Evolutionary conservation across 306 rosid species (phyloP).

Genomic region (Cyclanthera cordifolia): DNA sequence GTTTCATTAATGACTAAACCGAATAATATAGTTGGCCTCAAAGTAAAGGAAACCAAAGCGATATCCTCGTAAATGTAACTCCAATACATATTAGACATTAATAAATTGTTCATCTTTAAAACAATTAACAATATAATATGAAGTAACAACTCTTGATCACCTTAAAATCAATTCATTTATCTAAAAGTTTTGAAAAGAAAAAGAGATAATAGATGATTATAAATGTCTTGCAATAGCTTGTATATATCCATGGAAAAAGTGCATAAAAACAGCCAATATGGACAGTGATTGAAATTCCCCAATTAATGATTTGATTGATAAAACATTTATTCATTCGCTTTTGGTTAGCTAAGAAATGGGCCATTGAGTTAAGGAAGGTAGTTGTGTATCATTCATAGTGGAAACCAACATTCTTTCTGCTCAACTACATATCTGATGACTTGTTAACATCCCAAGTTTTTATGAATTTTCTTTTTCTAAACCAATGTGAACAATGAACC

Average conservation of each 20-base stretch:
- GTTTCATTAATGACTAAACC: too few relatives aligned
- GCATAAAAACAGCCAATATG: background rate
- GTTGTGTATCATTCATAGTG: background rate
- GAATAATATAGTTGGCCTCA: too few relatives aligned
- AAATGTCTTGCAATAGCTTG: background rate
- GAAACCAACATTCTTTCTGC: conserved; percentile 3
- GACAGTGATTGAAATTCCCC: background rate
- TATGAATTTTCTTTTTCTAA: background rate
- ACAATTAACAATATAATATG: too few relatives aligned
- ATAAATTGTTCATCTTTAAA: too few relatives aligned
- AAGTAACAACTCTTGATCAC: too few relatives aligned
- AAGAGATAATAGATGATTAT: background rate
- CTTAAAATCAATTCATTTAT: too few relatives aligned
- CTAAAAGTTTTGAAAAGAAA: too few relatives aligned
- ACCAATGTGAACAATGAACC: too few relatives aligned
- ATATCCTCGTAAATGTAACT: too few relatives aligned
- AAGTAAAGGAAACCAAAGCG: too few relatives aligned
- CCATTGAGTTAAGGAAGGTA: background rate
- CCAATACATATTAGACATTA: too few relatives aligned
- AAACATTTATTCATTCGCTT: too few relatives aligned
- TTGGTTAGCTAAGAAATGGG: background rate
- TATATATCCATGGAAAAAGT: background rate
- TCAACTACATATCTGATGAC: background rate
- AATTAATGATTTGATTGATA: background rate
- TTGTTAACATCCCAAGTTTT: background rate